Evolutionary conservation across 1,139 yeast genomes (phyloP).

Genomic region (Torulaspora pretoriensis): DNA sequence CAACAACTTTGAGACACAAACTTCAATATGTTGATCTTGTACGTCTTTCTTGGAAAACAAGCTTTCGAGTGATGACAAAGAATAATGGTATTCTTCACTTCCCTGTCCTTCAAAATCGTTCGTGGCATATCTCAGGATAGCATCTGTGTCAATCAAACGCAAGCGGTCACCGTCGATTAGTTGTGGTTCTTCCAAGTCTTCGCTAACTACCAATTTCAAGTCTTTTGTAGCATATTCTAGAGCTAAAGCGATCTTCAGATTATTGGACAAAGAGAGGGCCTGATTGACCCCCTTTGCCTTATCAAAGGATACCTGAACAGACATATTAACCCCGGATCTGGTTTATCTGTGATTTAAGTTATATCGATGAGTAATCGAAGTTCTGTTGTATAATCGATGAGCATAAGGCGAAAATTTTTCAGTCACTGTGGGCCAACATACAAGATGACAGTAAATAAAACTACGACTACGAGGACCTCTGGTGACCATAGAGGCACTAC

Average conservation of each 20-base stretch:
- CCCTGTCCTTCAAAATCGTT: slow-evolving; percentile 41
- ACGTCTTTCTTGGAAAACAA: slow-evolving; percentile 21
- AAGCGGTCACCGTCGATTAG: slow-evolving; percentile 41
- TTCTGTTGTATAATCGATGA: not conserved
- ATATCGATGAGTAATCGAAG: slow-evolving; percentile 1
- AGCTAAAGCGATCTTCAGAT: slow-evolving; percentile 60
- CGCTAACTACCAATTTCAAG: slow-evolving; percentile 33
- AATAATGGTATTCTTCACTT: slow-evolving; percentile 40
- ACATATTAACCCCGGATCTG: slow-evolving; percentile 22
- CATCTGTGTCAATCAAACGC: slow-evolving; percentile 69
- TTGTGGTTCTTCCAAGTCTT: slow-evolving; percentile 38
- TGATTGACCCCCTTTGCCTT: slow-evolving; percentile 37
- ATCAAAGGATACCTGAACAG: slow-evolving; percentile 43
- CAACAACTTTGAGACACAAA: slow-evolving; percentile 37
- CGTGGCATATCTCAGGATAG: slow-evolving; percentile 69
- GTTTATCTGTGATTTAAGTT: not conserved
- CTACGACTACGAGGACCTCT: no score
- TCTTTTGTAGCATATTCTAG: slow-evolving; percentile 28
- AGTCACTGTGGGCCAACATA: not conserved
- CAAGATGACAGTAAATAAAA: not conserved
- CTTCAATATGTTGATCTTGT: slow-evolving; percentile 22
- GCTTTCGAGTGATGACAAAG: slow-evolving; percentile 37
- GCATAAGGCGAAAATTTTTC: slow-evolving; percentile 4
- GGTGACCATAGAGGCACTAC: no score
- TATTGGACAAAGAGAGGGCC: slow-evolving; percentile 46